phyloP scores from a whole-genome alignment of 1,284 basidiomycete species.

The Mycocalia duriaeana region DNA sequence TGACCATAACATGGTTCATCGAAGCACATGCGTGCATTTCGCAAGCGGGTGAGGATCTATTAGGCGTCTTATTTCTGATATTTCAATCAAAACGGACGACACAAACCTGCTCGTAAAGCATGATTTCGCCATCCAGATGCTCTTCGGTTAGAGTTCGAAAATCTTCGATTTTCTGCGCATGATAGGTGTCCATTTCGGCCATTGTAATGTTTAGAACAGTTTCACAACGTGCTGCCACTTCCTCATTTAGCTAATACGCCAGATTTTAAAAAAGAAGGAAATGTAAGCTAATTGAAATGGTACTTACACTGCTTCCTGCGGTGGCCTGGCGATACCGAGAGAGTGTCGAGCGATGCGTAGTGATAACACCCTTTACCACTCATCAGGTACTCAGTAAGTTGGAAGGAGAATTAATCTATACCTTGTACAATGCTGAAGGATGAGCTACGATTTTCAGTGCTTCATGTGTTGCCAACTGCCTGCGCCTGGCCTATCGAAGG shows the following conservation, averaged over 20 bases:
- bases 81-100: background rate
- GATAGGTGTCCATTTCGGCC: constrained; percentile 82
- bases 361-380: constrained; percentile 55
- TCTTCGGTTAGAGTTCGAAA: constrained; percentile 55
- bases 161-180: constrained; percentile 69
- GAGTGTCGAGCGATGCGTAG: constrained; percentile 65
- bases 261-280: constrained; percentile 8
- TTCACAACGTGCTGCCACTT: constrained; percentile 72
- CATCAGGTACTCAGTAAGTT: background rate
- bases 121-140: constrained; percentile 74
- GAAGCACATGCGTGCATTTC: constrained; percentile 47
- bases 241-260: constrained; percentile 49
- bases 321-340: constrained; percentile 55
- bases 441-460: constrained; percentile 70
- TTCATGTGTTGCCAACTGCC: constrained; percentile 71
- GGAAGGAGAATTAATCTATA: constrained; percentile 22
- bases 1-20: constrained; percentile 42
- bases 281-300: background rate
- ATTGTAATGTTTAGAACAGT: constrained; percentile 84
- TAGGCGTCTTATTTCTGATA: background rate
- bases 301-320: constrained; percentile 33
- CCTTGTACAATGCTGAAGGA: constrained; percentile 66
- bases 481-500: constrained; percentile 55
- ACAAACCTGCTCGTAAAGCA: constrained; percentile 62
- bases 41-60: constrained; percentile 54